A percentile compares a stretch with the other conserved stretches of the same genome.
These are phyloP conservation scores for Exophiala bonariae DNA, from an alignment of 2,329 filamentous ascomycete genomes.

Conservation along the genomic window DNA sequence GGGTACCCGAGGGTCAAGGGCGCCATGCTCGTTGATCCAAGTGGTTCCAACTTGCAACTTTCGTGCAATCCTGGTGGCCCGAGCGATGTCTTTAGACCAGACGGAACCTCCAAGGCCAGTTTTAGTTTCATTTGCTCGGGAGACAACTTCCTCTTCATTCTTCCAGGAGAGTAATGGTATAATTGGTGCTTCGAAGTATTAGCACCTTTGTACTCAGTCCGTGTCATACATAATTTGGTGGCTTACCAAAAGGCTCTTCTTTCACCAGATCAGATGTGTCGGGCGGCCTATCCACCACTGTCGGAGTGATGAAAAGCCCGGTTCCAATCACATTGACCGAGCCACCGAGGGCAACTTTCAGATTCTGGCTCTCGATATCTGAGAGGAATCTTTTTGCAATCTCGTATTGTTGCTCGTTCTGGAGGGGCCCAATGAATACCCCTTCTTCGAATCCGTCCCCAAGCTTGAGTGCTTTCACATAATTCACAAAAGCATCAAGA, in stretches of 20 bases:
- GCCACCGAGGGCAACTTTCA: conserved; percentile 54
- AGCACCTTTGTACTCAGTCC: not conserved
- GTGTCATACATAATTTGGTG: conserved; percentile 37
- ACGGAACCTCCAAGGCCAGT: conserved; percentile 21
- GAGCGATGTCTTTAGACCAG: conserved; percentile 24
- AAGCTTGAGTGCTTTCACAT: conserved; percentile 45
- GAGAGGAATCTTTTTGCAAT: conserved; percentile 57
- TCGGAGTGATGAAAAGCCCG: conserved; percentile 60
- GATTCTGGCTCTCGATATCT: conserved; percentile 55
- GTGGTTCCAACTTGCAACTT: conserved; percentile 24
- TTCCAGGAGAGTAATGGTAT: conserved; percentile 62
- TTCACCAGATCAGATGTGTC: conserved; percentile 55
- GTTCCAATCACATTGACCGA: conserved; percentile 36
- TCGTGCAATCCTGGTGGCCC: conserved; percentile 16
- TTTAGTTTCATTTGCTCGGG: conserved; percentile 13
- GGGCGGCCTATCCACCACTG: conserved; percentile 58
- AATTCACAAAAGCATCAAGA: conserved; percentile 59
- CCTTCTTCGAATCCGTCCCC: conserved; percentile 38
- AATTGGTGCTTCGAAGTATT: conserved; percentile 51
- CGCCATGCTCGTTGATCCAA: conserved; percentile 27
- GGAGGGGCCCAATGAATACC: conserved; percentile 60
- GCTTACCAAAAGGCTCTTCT: conserved; percentile 59
- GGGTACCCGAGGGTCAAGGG: conserved; percentile 32
- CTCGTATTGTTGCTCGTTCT: conserved; percentile 66
- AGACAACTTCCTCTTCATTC: conserved; percentile 16